Evolutionary conservation across 1,284 basidiomycete species (phyloP).

Genomic region (Uromyces viciae-fabae): DNA sequence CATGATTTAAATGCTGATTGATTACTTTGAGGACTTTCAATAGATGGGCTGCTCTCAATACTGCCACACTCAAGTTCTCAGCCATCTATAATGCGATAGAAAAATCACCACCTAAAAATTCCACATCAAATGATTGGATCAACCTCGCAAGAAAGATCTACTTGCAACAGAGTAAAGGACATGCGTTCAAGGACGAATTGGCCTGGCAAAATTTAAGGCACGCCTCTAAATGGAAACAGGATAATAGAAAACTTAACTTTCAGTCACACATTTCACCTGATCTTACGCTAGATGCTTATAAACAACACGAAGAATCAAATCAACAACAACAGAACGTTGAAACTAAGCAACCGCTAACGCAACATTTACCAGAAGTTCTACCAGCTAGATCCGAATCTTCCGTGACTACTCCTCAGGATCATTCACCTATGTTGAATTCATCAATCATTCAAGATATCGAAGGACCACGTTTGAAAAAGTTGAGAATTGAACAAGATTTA

Average conservation of each 20-base stretch:
- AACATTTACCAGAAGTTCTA: neutral
- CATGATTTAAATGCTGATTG: neutral
- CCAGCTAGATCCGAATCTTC: neutral
- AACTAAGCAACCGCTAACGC: neutral
- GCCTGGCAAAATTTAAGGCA: constrained; percentile 1
- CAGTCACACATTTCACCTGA: neutral
- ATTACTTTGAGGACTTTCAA: neutral
- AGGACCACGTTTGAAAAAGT: neutral
- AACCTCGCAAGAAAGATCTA: constrained; percentile 9
- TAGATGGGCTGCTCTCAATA: constrained; percentile 12
- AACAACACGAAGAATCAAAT: neutral
- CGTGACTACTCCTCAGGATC: neutral
- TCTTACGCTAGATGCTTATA: neutral
- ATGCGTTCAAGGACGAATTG: constrained; percentile 10
- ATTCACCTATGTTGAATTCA: neutral
- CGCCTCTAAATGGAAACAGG: constrained; percentile 17
- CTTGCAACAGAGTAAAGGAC: neutral
- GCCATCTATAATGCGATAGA: constrained; percentile 6
- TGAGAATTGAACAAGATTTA: neutral
- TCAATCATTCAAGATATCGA: neutral
- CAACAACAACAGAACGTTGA: neutral
- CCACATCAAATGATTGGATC: constrained; percentile 7
- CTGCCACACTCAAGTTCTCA: constrained; percentile 10
- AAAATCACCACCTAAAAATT: neutral
- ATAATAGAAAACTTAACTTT: constrained; percentile 6